A percentile compares a stretch with the other conserved stretches of the same genome.
phyloP scores from a whole-genome alignment of 2,329 filamentous ascomycete genomes.

The Trichophyton simii region DNA sequence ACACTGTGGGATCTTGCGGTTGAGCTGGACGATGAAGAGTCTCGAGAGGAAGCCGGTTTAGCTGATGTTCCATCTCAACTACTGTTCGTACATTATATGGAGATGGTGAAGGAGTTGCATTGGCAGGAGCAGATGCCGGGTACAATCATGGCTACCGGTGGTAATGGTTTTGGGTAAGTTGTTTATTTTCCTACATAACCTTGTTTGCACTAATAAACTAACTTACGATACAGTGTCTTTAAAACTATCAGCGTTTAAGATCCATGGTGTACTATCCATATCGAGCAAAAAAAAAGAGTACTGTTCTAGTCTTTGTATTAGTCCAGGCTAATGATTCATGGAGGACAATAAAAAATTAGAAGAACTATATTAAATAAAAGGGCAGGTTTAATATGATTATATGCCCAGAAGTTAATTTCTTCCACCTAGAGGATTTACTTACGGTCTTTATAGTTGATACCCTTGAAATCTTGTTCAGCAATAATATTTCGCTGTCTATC shows the following conservation, averaged over 20 bases:
- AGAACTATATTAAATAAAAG: background rate
- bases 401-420: no score
- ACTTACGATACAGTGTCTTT: constrained; percentile 47
- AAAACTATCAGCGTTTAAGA: constrained; percentile 66
- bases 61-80: constrained; percentile 88
- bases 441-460: no score
- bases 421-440: no score
- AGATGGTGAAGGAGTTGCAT: constrained; percentile 87
- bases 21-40: constrained; percentile 89
- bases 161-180: constrained; percentile 58
- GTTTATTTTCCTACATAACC: background rate
- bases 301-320: background rate
- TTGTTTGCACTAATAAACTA: constrained; percentile 13
- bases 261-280: background rate
- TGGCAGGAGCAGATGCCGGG: constrained; percentile 97
- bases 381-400: background rate
- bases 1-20: constrained; percentile 95
- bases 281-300: background rate
- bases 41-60: constrained; percentile 68
- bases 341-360: background rate
- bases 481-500: background rate
- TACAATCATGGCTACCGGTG: constrained; percentile 75
- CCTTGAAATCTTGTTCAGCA: background rate
- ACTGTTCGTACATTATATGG: constrained; percentile 92
- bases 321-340: background rate